phyloP scores from a whole-genome alignment of 2,329 filamentous ascomycete genomes.

The Aspergillus sp. region DNA sequence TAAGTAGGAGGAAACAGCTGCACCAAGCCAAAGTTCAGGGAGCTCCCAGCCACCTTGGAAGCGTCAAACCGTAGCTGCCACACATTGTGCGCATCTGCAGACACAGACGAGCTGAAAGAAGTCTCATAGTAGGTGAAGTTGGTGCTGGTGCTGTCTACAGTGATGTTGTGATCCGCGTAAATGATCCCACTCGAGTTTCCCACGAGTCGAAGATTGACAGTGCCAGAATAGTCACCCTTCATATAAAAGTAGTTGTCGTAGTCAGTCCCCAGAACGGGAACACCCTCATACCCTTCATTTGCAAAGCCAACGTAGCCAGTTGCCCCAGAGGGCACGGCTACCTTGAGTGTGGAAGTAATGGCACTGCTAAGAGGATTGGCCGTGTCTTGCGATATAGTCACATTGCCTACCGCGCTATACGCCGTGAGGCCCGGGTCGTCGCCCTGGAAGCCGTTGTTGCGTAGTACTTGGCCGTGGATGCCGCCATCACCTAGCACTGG shows the following conservation, averaged over 20 bases:
- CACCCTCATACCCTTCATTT: constrained; percentile 45
- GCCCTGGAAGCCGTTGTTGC: constrained; percentile 40
- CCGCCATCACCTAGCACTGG: constrained; percentile 32
- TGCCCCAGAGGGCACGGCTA: constrained; percentile 22
- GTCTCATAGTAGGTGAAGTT: constrained; percentile 27
- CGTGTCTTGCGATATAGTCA: constrained; percentile 27
- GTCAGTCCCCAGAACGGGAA: constrained; percentile 29
- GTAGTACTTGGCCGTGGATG: constrained; percentile 36
- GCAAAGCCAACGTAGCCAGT: constrained; percentile 42
- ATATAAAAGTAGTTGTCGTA: constrained; percentile 38
- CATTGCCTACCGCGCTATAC: constrained; percentile 31
- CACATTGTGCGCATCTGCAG: constrained; percentile 30
- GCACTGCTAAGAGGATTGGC: constrained; percentile 29
- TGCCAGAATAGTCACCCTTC: constrained; percentile 31
- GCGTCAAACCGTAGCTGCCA: constrained; percentile 32
- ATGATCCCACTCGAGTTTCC: constrained; percentile 26
- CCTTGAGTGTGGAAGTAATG: constrained; percentile 30
- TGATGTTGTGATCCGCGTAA: constrained; percentile 30
- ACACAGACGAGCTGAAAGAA: constrained; percentile 23
- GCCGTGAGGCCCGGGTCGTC: constrained; percentile 26
- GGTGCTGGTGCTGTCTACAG: constrained; percentile 22
- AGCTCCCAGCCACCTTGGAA: constrained; percentile 21
- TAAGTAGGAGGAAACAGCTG: constrained; percentile 32
- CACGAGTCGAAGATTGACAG: constrained; percentile 28
- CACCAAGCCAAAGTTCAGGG: constrained; percentile 29